Evolutionary conservation across 2,329 filamentous ascomycete species (phyloP).

Genomic region (Ophiosphaerella korrae): DNA sequence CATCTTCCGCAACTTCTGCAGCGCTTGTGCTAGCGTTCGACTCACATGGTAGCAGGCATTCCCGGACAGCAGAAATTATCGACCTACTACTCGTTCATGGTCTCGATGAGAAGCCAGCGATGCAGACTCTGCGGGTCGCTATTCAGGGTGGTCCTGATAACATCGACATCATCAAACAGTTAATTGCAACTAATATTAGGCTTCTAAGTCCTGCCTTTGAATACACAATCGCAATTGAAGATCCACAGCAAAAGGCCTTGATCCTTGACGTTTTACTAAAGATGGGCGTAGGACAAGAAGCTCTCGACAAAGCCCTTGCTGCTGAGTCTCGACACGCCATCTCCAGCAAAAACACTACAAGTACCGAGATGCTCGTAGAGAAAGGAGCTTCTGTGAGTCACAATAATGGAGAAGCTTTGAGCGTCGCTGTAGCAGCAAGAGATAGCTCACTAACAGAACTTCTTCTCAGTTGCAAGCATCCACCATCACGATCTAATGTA

Average conservation of each 20-base stretch:
- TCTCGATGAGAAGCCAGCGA: slow-evolving; percentile 27
- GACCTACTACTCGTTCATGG: slow-evolving; percentile 32
- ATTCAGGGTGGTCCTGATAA: slow-evolving; percentile 37
- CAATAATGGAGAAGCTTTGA: slow-evolving; percentile 60
- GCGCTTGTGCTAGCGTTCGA: slow-evolving; percentile 39
- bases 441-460: slow-evolving; percentile 57
- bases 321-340: slow-evolving; percentile 29
- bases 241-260: slow-evolving; percentile 28
- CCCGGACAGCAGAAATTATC: slow-evolving; percentile 30
- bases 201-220: slow-evolving; percentile 36
- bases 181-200: slow-evolving; percentile 29
- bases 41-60: slow-evolving; percentile 26
- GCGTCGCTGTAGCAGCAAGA: slow-evolving; percentile 59
- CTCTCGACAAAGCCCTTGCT: slow-evolving; percentile 35
- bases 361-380: slow-evolving; percentile 34
- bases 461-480: slow-evolving; percentile 52
- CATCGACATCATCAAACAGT: slow-evolving; percentile 37
- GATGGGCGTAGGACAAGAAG: slow-evolving; percentile 34
- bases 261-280: slow-evolving; percentile 33
- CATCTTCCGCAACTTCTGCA: slow-evolving; percentile 24
- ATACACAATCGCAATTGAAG: slow-evolving; percentile 26
- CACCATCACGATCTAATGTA: slow-evolving; percentile 28
- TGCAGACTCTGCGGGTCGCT: slow-evolving; percentile 31
- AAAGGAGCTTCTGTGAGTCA: slow-evolving; percentile 53
- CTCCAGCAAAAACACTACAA: slow-evolving; percentile 26